phyloP scores from a whole-genome alignment of 495 filamentous ascomycete genomes.

The Neurospora pannonica region DNA sequence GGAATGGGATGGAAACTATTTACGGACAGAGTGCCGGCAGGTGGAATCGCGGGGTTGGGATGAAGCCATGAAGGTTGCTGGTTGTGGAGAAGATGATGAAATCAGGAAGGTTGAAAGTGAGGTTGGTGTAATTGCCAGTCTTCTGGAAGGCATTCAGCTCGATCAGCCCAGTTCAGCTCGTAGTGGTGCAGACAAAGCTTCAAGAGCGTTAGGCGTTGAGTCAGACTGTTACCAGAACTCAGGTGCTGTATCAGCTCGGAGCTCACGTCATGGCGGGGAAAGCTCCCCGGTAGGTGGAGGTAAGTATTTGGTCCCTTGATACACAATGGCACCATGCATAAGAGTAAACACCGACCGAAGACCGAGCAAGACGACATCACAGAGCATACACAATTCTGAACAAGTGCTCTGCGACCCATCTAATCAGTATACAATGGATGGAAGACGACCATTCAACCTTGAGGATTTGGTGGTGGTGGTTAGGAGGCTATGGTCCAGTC shows the following conservation, averaged over 20 bases:
- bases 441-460: background rate
- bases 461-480: background rate
- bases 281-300: background rate
- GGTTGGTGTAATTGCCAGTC: background rate
- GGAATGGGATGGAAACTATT: background rate
- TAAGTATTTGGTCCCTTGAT: background rate
- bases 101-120: background rate
- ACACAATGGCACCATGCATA: background rate
- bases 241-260: background rate
- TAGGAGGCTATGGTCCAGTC: background rate
- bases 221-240: background rate
- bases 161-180: background rate
- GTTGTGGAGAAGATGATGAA: background rate
- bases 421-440: background rate
- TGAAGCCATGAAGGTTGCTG: background rate
- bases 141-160: background rate
- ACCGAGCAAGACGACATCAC: background rate
- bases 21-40: background rate
- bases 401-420: background rate
- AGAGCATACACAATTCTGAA: background rate
- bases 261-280: background rate
- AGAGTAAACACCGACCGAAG: background rate
- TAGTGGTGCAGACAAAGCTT: background rate
- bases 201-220: background rate
- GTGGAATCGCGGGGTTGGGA: background rate